Evolutionary conservation across 305 asterid genomes (phyloP).

Genomic region (Fraxinus baroniana): DNA sequence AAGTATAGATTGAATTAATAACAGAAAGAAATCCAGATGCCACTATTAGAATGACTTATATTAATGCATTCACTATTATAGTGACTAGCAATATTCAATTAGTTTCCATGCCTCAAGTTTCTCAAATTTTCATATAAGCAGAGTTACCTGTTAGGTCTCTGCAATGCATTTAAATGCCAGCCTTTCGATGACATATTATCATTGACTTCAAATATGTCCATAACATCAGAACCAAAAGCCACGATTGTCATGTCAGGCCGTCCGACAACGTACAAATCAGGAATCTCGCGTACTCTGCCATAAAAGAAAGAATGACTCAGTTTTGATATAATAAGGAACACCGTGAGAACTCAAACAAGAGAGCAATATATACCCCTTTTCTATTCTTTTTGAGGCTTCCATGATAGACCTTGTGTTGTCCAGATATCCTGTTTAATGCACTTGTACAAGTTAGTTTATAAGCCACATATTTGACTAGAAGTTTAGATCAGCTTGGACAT

Average conservation of each 20-base stretch:
- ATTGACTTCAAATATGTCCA: constrained; percentile 95
- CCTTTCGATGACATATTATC: constrained; percentile 85
- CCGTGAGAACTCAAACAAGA: background rate
- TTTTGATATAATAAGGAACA: constrained; percentile 10
- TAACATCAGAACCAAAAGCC: constrained; percentile 76
- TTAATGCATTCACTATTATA: background rate
- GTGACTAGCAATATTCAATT: background rate
- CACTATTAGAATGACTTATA: background rate
- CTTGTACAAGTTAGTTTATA: constrained; percentile 21
- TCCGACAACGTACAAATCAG: constrained; percentile 69
- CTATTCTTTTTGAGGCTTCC: constrained; percentile 91
- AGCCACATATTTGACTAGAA: constrained; percentile 22
- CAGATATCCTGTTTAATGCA: constrained; percentile 62
- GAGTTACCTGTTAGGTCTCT: constrained; percentile 88
- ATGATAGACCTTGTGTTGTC: constrained; percentile 79
- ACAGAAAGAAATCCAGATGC: background rate
- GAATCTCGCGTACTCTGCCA: constrained; percentile 67
- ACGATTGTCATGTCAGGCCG: constrained; percentile 96
- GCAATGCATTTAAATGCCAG: constrained; percentile 96
- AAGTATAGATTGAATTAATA: background rate
- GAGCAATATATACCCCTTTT: constrained; percentile 60
- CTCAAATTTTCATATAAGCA: background rate
- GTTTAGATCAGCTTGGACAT: constrained; percentile 2
- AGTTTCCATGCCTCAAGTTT: background rate
- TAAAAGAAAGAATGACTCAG: background rate